A percentile compares a stretch with the other conserved stretches of the same genome.
These are phyloP conservation scores for Brettanomyces naardenensis DNA, from an alignment of 805 yeast genomes.

Conservation along the genomic window DNA sequence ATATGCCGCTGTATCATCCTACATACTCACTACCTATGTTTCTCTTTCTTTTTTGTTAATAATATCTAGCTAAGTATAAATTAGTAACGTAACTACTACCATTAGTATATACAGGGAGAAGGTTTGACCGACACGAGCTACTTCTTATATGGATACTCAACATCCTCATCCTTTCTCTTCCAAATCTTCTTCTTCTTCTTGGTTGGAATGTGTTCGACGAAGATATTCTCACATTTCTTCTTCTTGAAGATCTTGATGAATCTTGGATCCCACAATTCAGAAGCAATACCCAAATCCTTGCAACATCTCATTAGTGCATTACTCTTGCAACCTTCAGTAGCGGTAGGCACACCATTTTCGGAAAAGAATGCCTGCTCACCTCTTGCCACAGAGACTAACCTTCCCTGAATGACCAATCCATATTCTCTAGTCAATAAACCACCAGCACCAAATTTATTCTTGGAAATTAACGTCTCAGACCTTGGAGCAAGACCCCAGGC, in stretches of 20 bases:
- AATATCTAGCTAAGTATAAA: conserved; percentile 1
- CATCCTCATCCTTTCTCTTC: conserved; percentile 76
- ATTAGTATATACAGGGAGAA: too few species aligned
- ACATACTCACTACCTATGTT: neutral
- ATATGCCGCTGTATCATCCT: neutral
- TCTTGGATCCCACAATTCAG: conserved; percentile 95
- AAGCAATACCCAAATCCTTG: conserved; percentile 93
- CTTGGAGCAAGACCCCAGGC: conserved; percentile 98
- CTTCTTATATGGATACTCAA: conserved; percentile 78
- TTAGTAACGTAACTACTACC: too few species aligned
- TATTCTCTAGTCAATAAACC: conserved; percentile 76
- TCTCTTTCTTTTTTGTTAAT: conserved; percentile 1
- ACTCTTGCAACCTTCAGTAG: conserved; percentile 94
- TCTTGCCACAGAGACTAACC: conserved; percentile 83
- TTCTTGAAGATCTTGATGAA: conserved; percentile 68
- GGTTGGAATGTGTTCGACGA: conserved; percentile 75
- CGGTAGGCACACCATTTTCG: conserved; percentile 84
- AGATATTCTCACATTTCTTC: conserved; percentile 66
- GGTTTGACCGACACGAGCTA: too few species aligned
- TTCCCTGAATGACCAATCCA: conserved; percentile 79
- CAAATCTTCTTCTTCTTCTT: conserved; percentile 86
- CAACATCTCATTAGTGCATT: conserved; percentile 98
- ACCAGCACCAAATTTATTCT: conserved; percentile 30
- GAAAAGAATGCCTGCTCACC: conserved; percentile 94
- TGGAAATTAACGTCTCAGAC: conserved; percentile 71